These are phyloP conservation scores for Neophaeococcomyces mojaviensis DNA, from an alignment of 2,329 filamentous ascomycete species.

Conservation along the genomic window DNA sequence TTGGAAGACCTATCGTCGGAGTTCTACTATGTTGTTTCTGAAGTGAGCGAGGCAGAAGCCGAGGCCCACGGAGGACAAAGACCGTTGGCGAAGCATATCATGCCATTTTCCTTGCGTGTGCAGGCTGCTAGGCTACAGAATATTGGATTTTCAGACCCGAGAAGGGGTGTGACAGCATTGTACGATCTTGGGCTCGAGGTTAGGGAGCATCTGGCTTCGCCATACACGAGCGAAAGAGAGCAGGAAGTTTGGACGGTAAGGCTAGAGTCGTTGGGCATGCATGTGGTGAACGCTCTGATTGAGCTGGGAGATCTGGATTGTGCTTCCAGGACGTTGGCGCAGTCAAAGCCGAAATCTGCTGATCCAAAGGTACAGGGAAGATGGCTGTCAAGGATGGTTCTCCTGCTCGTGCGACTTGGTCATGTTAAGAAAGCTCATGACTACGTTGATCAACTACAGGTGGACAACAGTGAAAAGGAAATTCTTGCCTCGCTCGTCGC, in stretches of 20 bases:
- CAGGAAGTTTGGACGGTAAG: conserved; percentile 62
- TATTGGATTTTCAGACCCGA: conserved; percentile 74
- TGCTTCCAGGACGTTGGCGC: conserved; percentile 64
- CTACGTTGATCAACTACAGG: conserved; percentile 37
- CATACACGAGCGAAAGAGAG: conserved; percentile 47
- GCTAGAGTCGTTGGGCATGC: conserved; percentile 65
- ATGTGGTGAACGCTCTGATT: conserved; percentile 47
- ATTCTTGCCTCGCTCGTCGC: conserved; percentile 60
- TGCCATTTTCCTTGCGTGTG: conserved; percentile 81
- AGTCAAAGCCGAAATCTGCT: conserved; percentile 42
- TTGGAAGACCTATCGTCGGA: conserved; percentile 56
- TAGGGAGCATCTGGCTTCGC: conserved; percentile 50
- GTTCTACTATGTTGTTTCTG: conserved; percentile 36
- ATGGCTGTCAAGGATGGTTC: conserved; percentile 39
- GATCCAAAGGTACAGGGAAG: conserved; percentile 21
- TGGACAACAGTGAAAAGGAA: conserved; percentile 34
- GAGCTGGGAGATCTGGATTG: conserved; percentile 78
- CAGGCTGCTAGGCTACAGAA: conserved; percentile 77
- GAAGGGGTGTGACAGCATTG: conserved; percentile 79
- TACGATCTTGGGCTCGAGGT: conserved; percentile 82
- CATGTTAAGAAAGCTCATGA: conserved; percentile 61
- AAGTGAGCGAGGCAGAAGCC: conserved; percentile 18
- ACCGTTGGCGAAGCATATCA: conserved; percentile 62
- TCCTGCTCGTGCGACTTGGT: conserved; percentile 73
- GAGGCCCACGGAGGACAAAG: conserved; percentile 51